Evolutionary conservation across 2,329 filamentous ascomycete species (phyloP).

Genomic region (Fusarium luffae): DNA sequence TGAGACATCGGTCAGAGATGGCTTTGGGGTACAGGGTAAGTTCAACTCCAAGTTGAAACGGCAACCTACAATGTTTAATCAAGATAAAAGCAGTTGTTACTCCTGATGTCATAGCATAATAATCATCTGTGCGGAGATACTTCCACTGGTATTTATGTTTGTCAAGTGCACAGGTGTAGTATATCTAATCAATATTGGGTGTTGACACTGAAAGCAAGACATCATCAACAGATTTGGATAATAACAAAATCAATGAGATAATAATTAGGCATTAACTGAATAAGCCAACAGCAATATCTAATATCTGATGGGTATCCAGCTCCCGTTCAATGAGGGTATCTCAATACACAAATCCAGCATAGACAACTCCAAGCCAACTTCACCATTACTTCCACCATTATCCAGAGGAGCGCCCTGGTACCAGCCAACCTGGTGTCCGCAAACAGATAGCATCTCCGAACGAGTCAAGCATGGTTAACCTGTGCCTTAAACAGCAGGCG

Average conservation of each 20-base stretch:
- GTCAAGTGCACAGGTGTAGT: neutral
- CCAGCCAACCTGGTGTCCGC: no score
- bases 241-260: neutral
- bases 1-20: conserved; percentile 10
- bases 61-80: neutral
- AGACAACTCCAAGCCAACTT: neutral
- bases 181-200: neutral
- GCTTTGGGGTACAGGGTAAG: conserved; percentile 9
- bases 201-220: neutral
- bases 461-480: neutral
- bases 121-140: neutral
- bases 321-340: conserved; percentile 42
- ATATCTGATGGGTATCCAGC: conserved; percentile 25
- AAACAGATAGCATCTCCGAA: no score
- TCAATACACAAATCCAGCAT: conserved; percentile 6
- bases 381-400: neutral
- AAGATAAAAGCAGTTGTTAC: neutral
- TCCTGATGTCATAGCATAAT: neutral
- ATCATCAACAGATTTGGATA: no score
- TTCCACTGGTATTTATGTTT: neutral
- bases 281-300: neutral
- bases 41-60: neutral
- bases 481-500: conserved; percentile 24
- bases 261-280: conserved; percentile 29
- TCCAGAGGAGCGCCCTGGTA: neutral